Base-by-base conservation (phyloP, 345 rosid genomes). In the Corchorus capsularis region DNA sequence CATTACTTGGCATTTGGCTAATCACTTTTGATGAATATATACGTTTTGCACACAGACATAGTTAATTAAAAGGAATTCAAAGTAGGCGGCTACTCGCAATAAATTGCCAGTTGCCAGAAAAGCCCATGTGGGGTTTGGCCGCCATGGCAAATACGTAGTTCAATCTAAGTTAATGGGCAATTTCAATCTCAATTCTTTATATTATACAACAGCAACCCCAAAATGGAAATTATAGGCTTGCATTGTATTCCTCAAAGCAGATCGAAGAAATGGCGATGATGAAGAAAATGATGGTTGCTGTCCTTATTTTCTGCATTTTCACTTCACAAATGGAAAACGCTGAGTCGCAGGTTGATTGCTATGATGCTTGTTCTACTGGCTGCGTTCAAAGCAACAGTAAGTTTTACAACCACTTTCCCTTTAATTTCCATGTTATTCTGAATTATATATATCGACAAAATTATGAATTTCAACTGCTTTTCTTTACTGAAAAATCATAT, bases 331-430 rank as follows among this genome's bases (percentile, higher is more conserved):
- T 82, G 64, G 83, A 60, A 0, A 75, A 45, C 20, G 88, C 73
- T 15, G 83, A 79, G 61, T 60, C 80, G 39, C 77, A 86, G 39
- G 77, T 81, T 2, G 86, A 85, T 67, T 88, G 92, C 87, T 63
- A 55, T 54, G 92, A 88, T 50, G 86, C 86, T 69, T 88, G 92
- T 69, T 75, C 81, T 43, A 88, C 92, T 74, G 87, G 32, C 35
- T 88, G 92, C 69, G 87, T 85, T 69, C 86, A 85, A 41, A 59
- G 69, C 11, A 76, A 86, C 82, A 2, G 88, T 88, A 45, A 52
- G 81, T 77, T 34, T n/a, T 53, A 27, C 34, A 22, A 12, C 34
- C 0, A 12, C 15, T 1, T 49, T 3, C 5, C 17, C 19, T 35
- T 39, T n/a, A 0, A 2, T 27, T 19, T 19, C 27, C 35, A 19